These are phyloP conservation scores for Botrytis tulipae DNA, from an alignment of 2,329 filamentous ascomycete genomes.

Conservation along the genomic window DNA sequence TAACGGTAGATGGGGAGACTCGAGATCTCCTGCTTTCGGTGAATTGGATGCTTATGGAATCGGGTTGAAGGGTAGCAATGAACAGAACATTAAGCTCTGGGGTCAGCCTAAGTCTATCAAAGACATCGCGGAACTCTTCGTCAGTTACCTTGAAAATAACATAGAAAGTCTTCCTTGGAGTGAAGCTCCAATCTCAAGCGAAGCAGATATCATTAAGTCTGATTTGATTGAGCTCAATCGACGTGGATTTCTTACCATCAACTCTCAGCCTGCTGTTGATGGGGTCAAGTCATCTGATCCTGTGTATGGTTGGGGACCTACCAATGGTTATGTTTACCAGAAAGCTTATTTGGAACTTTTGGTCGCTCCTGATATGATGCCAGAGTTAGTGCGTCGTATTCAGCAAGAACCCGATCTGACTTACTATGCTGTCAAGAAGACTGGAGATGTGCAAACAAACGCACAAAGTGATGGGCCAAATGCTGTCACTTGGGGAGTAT, in stretches of 20 bases:
- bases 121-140: constrained; percentile 81
- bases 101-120: constrained; percentile 76
- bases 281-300: constrained; percentile 85
- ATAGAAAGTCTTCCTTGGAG: constrained; percentile 90
- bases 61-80: constrained; percentile 89
- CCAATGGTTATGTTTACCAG: constrained; percentile 96
- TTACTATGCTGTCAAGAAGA: constrained; percentile 89
- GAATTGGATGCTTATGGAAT: constrained; percentile 94
- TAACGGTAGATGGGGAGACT: constrained; percentile 98
- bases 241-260: constrained; percentile 88
- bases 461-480: constrained; percentile 84
- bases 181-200: constrained; percentile 78
- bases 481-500: constrained; percentile 99
- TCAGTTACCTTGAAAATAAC: constrained; percentile 78
- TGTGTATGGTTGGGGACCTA: constrained; percentile 89
- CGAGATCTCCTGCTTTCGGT: constrained; percentile 91
- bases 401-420: constrained; percentile 78
- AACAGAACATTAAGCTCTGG: constrained; percentile 94
- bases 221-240: constrained; percentile 80
- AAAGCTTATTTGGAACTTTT: constrained; percentile 95
- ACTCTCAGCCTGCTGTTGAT: constrained; percentile 94
- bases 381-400: constrained; percentile 74
- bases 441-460: constrained; percentile 80
- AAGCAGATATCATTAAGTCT: constrained; percentile 74
- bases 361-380: constrained; percentile 75